phyloP scores from a whole-genome alignment of 73 alveolate genomes.

The Paramecium sonneborni region DNA sequence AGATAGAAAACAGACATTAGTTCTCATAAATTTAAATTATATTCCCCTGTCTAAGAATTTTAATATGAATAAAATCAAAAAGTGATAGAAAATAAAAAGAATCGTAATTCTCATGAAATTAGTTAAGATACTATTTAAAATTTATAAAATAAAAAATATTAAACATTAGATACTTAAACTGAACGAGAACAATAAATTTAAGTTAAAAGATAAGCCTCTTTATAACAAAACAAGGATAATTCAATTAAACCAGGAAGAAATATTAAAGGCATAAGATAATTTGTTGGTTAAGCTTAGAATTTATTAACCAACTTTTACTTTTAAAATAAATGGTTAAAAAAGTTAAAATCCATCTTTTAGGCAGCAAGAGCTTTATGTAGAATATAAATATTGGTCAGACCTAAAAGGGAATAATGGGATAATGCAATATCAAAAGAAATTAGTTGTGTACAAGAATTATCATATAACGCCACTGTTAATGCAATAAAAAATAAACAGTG shows the following conservation, averaged over 20 bases:
- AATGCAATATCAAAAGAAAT: neutral
- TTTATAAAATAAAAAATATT: neutral
- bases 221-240: neutral
- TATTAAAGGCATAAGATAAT: neutral
- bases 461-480: neutral
- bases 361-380: neutral
- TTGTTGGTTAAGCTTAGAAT: neutral
- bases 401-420: conserved; percentile 23
- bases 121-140: neutral
- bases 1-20: neutral
- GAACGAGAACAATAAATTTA: neutral
- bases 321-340: neutral
- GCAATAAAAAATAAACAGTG: neutral
- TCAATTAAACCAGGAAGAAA: neutral
- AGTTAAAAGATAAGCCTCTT: neutral
- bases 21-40: neutral
- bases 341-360: neutral
- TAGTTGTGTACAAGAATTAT: neutral
- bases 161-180: neutral
- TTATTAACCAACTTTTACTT: neutral
- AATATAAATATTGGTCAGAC: neutral
- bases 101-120: neutral
- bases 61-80: neutral
- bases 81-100: neutral
- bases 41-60: neutral